Base-by-base conservation (phyloP, 1,284 basidiomycete species). In the Puccinia novopanici region DNA sequence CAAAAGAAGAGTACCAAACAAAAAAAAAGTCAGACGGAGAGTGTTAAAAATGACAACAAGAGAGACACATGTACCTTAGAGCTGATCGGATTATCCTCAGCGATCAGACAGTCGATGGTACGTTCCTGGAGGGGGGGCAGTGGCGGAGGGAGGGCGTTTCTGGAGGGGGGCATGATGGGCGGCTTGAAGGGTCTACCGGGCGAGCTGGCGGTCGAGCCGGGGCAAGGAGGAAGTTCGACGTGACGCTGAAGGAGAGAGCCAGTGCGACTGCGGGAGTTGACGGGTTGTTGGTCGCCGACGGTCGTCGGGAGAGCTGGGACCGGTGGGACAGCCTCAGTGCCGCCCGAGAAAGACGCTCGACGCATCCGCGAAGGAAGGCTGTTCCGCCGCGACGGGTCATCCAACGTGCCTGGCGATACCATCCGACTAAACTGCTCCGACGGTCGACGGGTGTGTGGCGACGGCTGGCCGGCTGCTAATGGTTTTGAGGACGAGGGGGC, bases 41-140 rank as follows among this genome's bases (percentile, higher is more conserved):
- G 17, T 34, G 30, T 76, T 50, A 83, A 83, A 52, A 84, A 72
- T 40, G 48, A 63, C 24, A 63, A 3, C 3, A n/a, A 48, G n/a
- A n/a, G 57, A 40, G 19, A 59, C 42, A 6, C n/a, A n/a, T n/a
- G n/a, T 19, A 34, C 42, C 95, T 96, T 76, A 92, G 93, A 0
- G 93, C 95, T 84, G 95, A 84, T 97, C 0, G 96, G 96, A 85
- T 99, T 99, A 85, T 98, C 95, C 85, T 99, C 97, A 0, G 95
- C 97, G 67, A 99, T 89, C 50, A 99, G 87, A 84, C 94, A 95
- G 24, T 93, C 95, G 76, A 98, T 91, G 24, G 91, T 84, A 50
- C 84, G 75, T 42, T 75, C 63, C 40, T 77, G 77, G 19, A 75
- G 13, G 6, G 68, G 42, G 15, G 50, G 57, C 10, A 55, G 37